Base-by-base conservation (phyloP, 2,329 filamentous ascomycete genomes). In the Verticillium nonalfalfae region DNA sequence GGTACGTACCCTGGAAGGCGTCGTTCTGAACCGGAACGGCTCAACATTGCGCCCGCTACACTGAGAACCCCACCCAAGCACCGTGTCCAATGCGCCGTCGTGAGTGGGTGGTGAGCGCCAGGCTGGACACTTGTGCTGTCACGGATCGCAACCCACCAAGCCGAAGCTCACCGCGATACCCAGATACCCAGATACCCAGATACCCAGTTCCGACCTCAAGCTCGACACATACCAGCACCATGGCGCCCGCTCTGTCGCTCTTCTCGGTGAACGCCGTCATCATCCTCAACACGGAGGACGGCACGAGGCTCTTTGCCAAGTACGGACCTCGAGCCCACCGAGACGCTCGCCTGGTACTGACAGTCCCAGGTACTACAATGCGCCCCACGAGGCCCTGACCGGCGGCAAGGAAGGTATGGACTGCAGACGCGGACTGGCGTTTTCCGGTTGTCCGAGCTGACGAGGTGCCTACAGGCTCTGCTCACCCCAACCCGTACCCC, bases 301-400 rank as follows among this genome's bases (percentile, higher is more conserved):
- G 91, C 73, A 90, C 90, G 64, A 87, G 94, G 75, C 91, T 98
- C 79, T 92, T 97, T 75, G 87, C 93, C 72, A 97, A 97, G 82
- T 97, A 97, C 85, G 58, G 3, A 3, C 34, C 36, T 21, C 38
- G 3, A 7, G 97, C 94, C 82, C 78, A 76, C 76, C 80, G 76
- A 79, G 90, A 75, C 76, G 89, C 79, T 72, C 74, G 7, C 18
- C n/a, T 11, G n/a, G 18, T 18, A 26, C 40, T 59, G 39, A 54
- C 33, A 9, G 74, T 74, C 70, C 74, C 75, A 59, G 58, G 50
- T 59, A 59, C 58, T 66, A 66, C 57, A 74, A 71, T 77, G 80
- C 72, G 81, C 88, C 70, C 76, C 87, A 75, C 70, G 73, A 76
- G 65, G 73, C 68, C 70, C 52, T 68, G 59, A 68, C 65, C n/a